Evolutionary conservation across 1,139 yeast genomes (phyloP), one percentile per base, ranked within the genome.

Genomic region (Suhomyces taliae): DNA sequence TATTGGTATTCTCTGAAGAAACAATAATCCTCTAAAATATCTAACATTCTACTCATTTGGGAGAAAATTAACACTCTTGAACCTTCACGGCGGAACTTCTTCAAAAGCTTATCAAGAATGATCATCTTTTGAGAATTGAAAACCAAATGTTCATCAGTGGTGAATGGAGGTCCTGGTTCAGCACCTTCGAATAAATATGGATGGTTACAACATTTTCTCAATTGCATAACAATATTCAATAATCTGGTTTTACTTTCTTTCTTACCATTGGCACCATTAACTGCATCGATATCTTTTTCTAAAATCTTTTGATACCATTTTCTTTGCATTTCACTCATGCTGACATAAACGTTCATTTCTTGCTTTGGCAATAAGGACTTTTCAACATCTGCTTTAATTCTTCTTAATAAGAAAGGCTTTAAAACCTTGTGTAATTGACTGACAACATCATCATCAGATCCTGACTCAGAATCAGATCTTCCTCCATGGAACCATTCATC

Each of bases 371-470:
- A 67, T 39, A 87, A 70, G 0, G 90, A 83, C 55, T 85, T 86
- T 61, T 87, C 95, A 15, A 87, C 95, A 55, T 87, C 95, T 11
- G 88, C 78, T 58, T 87, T 87, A 53, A 87, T 81, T 67, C 95
- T 79, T 63, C 95, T 78, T 52, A 87, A 70, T 40, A 87, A 69
- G 59, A 87, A 87, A 7, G 95, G 95, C 50, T 83, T 80, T 50
- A 91, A 74, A 6, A 93, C 97, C 57, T 90, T 86, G 69, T 91
- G 98, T 43, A 93, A 72, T 67, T 93, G 98, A 56, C 84, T 83
- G 19, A 93, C 89, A 5, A 91, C 85, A 26, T 75, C 74, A 54
- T 79, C 79, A 33, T 71, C 72, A 31, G 66, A 65, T 34, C 66
- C 66, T 12, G 61, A 60, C 19, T 64, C 65, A 6, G 60, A 55